Evolutionary conservation across 2,329 filamentous ascomycete genomes (phyloP), one percentile per base, ranked within the genome.

Genomic region (Triangularia setosa): DNA sequence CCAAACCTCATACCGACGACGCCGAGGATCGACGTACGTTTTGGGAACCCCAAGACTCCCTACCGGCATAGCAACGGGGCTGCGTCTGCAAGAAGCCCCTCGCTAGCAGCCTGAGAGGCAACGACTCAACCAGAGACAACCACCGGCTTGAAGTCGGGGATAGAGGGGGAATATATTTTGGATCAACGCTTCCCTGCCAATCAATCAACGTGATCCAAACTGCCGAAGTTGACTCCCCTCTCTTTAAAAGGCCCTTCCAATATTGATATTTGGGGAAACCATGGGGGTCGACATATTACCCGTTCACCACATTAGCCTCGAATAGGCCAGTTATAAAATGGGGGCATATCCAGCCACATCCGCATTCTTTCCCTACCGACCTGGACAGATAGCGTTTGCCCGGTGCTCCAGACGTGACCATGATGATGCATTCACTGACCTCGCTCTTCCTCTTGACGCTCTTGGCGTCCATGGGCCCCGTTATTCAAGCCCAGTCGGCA

Each of bases 401-500:
- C 9, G 24, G 14, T 58, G 4, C 11, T 58, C 4, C 28, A 25
- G 6, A 18, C 18, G 2, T 4, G 11, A 58, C 9, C 18, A 1
- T 21, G 4, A 28, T 33, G 28, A 25, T 58, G 55, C 12, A 30
- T 21, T 18, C 28, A 21, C 14, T 58, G 14, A 35, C 25, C 4
- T 44, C 35, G 57, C 35, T 23, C 35, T 23, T 59, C 9, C 21
- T 59, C 33, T 18, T 24, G n/a, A 16, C 35, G 21, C 11, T 59
- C 57, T 23, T 23, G 28, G 16, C 23, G 33, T n/a, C 23, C 35
- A n/a, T 52, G 30, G 48, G 54, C 40, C 27, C 57, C 55, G 9
- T 63, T 7, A 35, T 8, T 2, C 35, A 59, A 28, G 55, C 25
- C 5, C 25, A 28, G 12, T 60, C 64, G 14, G 64, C 66, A 40